Evolutionary conservation across 805 yeast genomes (phyloP).

Genomic region (Yarrowia yakushimensis): DNA sequence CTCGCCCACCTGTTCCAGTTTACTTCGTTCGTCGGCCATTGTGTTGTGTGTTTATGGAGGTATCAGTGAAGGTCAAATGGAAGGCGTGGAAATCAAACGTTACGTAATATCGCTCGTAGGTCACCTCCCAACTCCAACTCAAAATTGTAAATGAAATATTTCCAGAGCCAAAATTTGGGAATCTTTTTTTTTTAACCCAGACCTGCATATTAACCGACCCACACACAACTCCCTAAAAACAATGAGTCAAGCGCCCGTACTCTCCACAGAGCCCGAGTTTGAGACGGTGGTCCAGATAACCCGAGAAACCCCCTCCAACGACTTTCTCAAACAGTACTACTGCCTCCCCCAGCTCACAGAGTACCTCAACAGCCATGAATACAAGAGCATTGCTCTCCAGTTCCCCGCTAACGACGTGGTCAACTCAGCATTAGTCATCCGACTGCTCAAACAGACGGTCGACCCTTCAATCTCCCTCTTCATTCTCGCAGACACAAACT

Average conservation of each 20-base stretch:
- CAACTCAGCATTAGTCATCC: slow-evolving; percentile 69
- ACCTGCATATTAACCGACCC: not conserved
- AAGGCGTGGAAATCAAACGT: not conserved
- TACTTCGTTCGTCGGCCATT: slow-evolving; percentile 19
- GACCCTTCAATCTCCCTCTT: slow-evolving; percentile 45
- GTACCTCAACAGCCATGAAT: slow-evolving; percentile 35
- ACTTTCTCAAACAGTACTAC: not conserved
- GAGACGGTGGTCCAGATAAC: not conserved
- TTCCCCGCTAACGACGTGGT: slow-evolving; percentile 79
- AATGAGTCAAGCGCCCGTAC: slow-evolving; percentile 22
- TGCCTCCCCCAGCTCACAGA: slow-evolving; percentile 4
- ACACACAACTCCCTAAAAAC: not conserved
- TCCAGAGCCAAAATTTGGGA: not conserved
- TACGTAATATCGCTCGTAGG: slow-evolving; percentile 3
- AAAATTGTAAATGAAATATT: not conserved
- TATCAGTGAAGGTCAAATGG: not conserved
- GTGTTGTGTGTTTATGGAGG: not conserved
- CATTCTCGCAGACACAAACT: slow-evolving; percentile 93
- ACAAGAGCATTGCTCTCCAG: slow-evolving; percentile 68
- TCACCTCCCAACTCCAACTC: not conserved
- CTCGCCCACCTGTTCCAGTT: slow-evolving; percentile 14
- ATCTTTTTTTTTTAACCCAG: not conserved
- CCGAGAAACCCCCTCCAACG: not conserved
- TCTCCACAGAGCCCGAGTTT: slow-evolving; percentile 11
- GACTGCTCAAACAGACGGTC: slow-evolving; percentile 26